phyloP scores from a whole-genome alignment of 2,329 filamentous ascomycete genomes.

The Fusarium sp. region DNA sequence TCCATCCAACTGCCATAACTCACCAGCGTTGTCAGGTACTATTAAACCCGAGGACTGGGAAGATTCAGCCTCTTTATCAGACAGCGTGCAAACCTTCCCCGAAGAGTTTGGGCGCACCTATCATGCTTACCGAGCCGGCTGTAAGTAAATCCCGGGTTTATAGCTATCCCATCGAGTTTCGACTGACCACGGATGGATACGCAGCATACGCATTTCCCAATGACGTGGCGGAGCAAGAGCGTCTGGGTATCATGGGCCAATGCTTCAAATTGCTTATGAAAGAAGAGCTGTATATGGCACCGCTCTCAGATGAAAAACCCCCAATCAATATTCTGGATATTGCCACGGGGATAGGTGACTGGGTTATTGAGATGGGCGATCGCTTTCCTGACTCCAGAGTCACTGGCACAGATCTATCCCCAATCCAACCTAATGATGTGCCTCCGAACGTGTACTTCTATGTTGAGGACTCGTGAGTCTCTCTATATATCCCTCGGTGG shows the following conservation, averaged over 20 bases:
- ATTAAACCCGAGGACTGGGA: conserved; percentile 1
- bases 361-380: conserved; percentile 77
- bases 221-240: conserved; percentile 57
- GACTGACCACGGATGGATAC: neutral
- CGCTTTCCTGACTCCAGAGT: conserved; percentile 70
- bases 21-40: neutral
- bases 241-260: conserved; percentile 56
- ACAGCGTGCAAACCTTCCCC: conserved; percentile 57
- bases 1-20: conserved; percentile 4
- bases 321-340: conserved; percentile 58
- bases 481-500: too few species aligned
- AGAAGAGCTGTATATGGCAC: conserved; percentile 58
- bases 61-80: conserved; percentile 36
- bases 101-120: conserved; percentile 61
- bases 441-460: conserved; percentile 81
- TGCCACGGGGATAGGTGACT: conserved; percentile 64
- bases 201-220: conserved; percentile 63
- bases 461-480: conserved; percentile 71
- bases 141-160: conserved; percentile 50
- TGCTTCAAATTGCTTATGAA: conserved; percentile 55
- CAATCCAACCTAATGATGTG: conserved; percentile 74
- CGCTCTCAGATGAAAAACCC: conserved; percentile 51
- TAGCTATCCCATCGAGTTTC: neutral
- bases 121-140: conserved; percentile 62
- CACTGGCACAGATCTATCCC: conserved; percentile 75